phyloP scores from a whole-genome alignment of 306 rosid genomes.

The Rosa lucieae region DNA sequence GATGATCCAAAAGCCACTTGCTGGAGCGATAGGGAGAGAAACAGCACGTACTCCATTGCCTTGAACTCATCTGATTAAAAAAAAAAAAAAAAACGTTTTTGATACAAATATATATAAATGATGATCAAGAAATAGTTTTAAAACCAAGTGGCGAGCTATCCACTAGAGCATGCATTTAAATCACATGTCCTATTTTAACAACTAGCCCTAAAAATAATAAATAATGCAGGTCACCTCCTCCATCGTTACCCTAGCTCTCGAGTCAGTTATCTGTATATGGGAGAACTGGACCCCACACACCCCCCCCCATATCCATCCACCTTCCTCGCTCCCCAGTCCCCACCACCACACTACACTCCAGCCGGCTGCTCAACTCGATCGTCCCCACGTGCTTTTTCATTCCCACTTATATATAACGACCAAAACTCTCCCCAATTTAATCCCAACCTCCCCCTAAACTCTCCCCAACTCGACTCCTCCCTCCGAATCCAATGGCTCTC shows the following conservation, averaged over 20 bases:
- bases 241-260: neutral
- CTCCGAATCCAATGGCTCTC: slow-evolving; percentile 49
- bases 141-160: neutral
- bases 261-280: neutral
- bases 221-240: neutral
- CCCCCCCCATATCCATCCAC: neutral
- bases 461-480: too few relatives aligned
- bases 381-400: slow-evolving; percentile 1
- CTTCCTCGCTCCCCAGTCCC: neutral
- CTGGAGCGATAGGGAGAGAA: neutral
- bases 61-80: neutral
- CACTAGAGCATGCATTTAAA: neutral
- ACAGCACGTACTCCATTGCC: neutral
- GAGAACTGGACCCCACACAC: neutral
- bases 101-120: too few relatives aligned
- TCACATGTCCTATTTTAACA: neutral
- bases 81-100: neutral
- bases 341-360: neutral
- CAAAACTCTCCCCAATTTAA: neutral
- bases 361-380: neutral
- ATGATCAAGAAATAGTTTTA: neutral
- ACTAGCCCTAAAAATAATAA: neutral
- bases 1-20: neutral
- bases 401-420: neutral
- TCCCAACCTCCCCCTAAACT: neutral